These are phyloP conservation scores for Tulasnella sp. DNA, from an alignment of 768 basidiomycete genomes.

Conservation along the genomic window DNA sequence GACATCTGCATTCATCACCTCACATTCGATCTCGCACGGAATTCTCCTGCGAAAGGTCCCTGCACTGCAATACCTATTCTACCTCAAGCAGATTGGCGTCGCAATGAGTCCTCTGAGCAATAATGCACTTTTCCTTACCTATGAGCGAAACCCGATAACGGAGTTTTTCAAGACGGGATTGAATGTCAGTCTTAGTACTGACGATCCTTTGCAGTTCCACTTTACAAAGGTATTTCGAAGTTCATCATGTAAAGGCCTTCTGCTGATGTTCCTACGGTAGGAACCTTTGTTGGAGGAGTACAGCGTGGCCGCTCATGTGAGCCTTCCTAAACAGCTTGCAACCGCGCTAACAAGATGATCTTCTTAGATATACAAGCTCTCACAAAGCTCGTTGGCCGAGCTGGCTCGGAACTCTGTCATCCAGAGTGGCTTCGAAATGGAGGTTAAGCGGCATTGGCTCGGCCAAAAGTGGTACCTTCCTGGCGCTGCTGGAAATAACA, in stretches of 20 bases:
- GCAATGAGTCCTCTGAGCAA: slow-evolving; percentile 99
- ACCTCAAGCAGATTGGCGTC: slow-evolving; percentile 94
- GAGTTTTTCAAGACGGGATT: slow-evolving; percentile 95
- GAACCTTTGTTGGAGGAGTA: slow-evolving; percentile 95
- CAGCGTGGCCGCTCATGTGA: slow-evolving; percentile 90
- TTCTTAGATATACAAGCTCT: slow-evolving; percentile 84
- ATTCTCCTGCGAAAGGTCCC: slow-evolving; percentile 96
- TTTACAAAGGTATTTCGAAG: slow-evolving; percentile 84
- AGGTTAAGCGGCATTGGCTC: slow-evolving; percentile 90
- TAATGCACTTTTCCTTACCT: slow-evolving; percentile 92
- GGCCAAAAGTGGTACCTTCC: slow-evolving; percentile 90
- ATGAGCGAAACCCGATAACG: slow-evolving; percentile 93
- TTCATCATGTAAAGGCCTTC: slow-evolving; percentile 2
- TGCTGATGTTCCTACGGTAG: slow-evolving; percentile 28
- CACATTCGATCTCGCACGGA: slow-evolving; percentile 98
- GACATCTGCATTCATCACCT: slow-evolving; percentile 88
- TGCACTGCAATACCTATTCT: slow-evolving; percentile 92
- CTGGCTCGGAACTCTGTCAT: slow-evolving; percentile 95
- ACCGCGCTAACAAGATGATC: neutral
- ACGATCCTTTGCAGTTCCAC: slow-evolving; percentile 94
- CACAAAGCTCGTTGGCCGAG: slow-evolving; percentile 89
- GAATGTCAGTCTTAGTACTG: slow-evolving; percentile 92
- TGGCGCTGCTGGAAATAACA: slow-evolving; percentile 89
- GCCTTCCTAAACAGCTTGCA: slow-evolving; percentile 19
- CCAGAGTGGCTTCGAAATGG: slow-evolving; percentile 98